These are phyloP conservation scores for Pleodorina starrii DNA, from an alignment of 139 green algal genomes.

Conservation along the genomic window DNA sequence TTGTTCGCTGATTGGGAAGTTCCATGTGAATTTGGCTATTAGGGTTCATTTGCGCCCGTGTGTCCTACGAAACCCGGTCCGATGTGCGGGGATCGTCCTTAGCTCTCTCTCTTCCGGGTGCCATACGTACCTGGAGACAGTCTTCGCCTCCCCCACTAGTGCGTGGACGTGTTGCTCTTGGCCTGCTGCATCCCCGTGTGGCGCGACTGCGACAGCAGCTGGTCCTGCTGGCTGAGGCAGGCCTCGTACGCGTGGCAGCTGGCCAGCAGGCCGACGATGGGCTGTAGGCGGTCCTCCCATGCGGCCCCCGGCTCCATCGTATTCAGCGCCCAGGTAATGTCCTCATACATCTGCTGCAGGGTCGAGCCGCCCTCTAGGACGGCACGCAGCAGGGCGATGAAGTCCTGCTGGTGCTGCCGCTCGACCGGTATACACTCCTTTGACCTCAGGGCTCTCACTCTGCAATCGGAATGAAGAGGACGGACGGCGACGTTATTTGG, in stretches of 20 bases:
- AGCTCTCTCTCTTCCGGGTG: too few relatives aligned
- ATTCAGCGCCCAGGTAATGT: conserved; percentile 34
- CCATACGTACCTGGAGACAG: too few relatives aligned
- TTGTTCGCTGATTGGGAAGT: too few relatives aligned
- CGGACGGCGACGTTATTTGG: too few relatives aligned
- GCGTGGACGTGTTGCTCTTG: neutral
- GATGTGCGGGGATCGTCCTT: too few relatives aligned
- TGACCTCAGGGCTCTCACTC: conserved; percentile 39
- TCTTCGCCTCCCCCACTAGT: too few relatives aligned
- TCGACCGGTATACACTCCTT: conserved; percentile 53
- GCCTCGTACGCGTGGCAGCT: conserved; percentile 17
- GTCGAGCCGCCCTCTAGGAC: neutral
- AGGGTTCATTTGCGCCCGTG: too few relatives aligned
- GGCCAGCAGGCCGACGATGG: neutral
- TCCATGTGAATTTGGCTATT: too few relatives aligned
- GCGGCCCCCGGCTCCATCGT: neutral
- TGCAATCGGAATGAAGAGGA: neutral
- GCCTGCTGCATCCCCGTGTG: neutral
- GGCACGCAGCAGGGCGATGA: conserved; percentile 11
- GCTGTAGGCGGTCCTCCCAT: conserved; percentile 50
- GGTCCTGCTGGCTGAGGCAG: neutral
- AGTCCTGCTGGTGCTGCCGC: conserved; percentile 34
- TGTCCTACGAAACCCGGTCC: too few relatives aligned
- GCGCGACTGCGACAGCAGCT: neutral
- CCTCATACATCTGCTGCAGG: conserved; percentile 26